These are phyloP conservation scores for Pyrenochaeta sp. DNA, from an alignment of 2,329 filamentous ascomycete genomes.

Conservation along the genomic window DNA sequence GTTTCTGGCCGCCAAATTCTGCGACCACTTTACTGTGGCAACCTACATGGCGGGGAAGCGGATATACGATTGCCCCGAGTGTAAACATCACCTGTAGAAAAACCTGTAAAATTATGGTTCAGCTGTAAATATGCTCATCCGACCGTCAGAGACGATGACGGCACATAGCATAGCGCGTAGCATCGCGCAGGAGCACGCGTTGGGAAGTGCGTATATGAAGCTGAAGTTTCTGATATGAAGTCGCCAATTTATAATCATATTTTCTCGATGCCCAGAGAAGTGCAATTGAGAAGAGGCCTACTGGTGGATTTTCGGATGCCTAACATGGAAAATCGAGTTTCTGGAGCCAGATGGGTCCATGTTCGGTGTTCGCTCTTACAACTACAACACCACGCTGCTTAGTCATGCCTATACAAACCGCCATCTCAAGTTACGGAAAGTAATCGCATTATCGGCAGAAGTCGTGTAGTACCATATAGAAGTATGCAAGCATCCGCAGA, in stretches of 20 bases:
- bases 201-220: background rate
- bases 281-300: too few relatives aligned
- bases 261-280: too few relatives aligned
- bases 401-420: slow-evolving; percentile 7
- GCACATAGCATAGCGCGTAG: background rate
- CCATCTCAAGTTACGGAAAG: background rate
- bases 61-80: background rate
- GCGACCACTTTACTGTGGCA: background rate
- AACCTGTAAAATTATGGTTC: background rate
- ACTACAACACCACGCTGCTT: slow-evolving; percentile 16
- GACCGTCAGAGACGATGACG: background rate
- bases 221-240: background rate
- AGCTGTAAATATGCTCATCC: background rate
- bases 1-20: background rate
- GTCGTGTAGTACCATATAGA: background rate
- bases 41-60: background rate
- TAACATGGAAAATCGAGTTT: too few relatives aligned
- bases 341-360: background rate
- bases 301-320: too few relatives aligned
- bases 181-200: background rate
- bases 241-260: too few relatives aligned
- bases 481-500: background rate
- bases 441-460: background rate
- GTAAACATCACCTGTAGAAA: background rate
- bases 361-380: background rate